Evolutionary conservation across 1,284 basidiomycete species (phyloP).

Genomic region (Rhodofomes roseus): DNA sequence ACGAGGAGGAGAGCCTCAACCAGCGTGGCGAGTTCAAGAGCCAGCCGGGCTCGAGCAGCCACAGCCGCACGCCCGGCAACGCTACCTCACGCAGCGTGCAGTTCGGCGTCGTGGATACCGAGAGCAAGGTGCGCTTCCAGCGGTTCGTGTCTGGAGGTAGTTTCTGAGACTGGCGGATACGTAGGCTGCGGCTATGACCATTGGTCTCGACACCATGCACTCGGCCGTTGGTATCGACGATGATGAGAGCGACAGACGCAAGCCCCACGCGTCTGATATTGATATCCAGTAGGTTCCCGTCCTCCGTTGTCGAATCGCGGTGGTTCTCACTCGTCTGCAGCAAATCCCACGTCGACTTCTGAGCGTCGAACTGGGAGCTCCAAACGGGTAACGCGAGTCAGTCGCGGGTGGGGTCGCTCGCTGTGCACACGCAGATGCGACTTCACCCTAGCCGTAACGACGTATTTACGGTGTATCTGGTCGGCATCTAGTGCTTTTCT

Average conservation of each 20-base stretch:
- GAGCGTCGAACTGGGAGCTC: background rate
- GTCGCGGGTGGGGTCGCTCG: background rate
- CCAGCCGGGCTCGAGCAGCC: slow-evolving; percentile 4
- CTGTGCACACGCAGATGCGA: background rate
- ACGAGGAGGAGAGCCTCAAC: slow-evolving; percentile 32
- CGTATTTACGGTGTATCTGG: background rate
- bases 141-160: background rate
- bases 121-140: slow-evolving; percentile 14
- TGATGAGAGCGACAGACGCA: slow-evolving; percentile 9
- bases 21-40: slow-evolving; percentile 17
- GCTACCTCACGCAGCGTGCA: slow-evolving; percentile 18
- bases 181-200: slow-evolving; percentile 11
- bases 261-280: slow-evolving; percentile 1
- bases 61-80: slow-evolving; percentile 1
- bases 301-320: background rate
- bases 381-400: background rate
- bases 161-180: background rate
- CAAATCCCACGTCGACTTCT: slow-evolving; percentile 4
- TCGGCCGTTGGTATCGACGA: slow-evolving; percentile 4
- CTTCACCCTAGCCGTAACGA: background rate
- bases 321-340: background rate
- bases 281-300: slow-evolving; percentile 1
- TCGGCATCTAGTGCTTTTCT: background rate
- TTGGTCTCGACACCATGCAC: slow-evolving; percentile 7
- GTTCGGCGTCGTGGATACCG: slow-evolving; percentile 16